Conservation (phyloP, 352 stramenopile genomes). For the Saprolegnia diclina region DNA sequence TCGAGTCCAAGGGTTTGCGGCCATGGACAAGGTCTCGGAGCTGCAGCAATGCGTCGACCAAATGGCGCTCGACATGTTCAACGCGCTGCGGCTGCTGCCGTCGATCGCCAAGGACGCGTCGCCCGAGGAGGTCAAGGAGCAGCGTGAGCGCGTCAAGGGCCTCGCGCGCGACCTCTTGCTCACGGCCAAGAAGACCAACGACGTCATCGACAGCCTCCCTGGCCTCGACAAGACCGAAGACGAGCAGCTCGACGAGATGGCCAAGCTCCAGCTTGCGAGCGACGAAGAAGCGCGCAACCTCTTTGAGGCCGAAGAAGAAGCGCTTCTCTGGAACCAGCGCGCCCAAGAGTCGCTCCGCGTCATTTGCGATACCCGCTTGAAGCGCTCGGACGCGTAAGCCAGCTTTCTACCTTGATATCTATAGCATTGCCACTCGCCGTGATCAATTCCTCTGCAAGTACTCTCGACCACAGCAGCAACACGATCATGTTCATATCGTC, state of each 20-base stretch:
- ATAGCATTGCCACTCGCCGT: too few species aligned
- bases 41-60: conserved; percentile 83
- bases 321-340: conserved; percentile 78
- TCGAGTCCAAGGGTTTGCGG: background rate
- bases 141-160: conserved; percentile 47
- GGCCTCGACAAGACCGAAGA: conserved; percentile 76
- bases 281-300: conserved; percentile 80
- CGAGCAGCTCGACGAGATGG: conserved; percentile 76
- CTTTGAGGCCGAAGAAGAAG: conserved; percentile 75
- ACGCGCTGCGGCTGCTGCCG: conserved; percentile 70
- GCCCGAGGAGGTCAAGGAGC: conserved; percentile 17
- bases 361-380: conserved; percentile 70
- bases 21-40: conserved; percentile 73
- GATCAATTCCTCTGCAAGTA: background rate
- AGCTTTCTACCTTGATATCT: too few species aligned
- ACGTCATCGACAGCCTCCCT: conserved; percentile 70
- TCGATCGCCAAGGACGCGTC: conserved; percentile 34
- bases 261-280: conserved; percentile 70
- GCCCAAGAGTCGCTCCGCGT: conserved; percentile 74
- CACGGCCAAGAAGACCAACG: conserved; percentile 73
- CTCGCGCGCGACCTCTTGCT: conserved; percentile 71
- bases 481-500: too few species aligned
- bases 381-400: background rate
- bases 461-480: background rate
- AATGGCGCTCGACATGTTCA: conserved; percentile 85